Percentiles rank a stretch among this genome's conserved stretches.
phyloP scores from a whole-genome alignment of 176 grass and related monocot genomes.

The Canna indica region DNA sequence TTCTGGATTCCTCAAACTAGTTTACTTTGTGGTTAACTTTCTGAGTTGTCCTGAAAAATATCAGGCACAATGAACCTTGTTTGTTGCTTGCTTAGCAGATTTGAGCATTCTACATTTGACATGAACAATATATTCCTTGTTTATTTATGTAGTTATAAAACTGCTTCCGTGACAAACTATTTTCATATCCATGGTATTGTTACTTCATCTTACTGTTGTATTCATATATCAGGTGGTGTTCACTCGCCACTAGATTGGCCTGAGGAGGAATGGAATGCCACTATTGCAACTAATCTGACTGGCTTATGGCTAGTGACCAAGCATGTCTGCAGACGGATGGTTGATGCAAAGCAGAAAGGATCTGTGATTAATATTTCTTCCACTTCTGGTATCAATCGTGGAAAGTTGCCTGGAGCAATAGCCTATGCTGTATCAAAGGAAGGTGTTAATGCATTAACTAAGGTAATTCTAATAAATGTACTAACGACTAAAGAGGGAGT shows the following conservation, averaged over 20 bases:
- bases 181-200: neutral
- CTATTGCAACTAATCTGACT: constrained; percentile 74
- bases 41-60: too few relatives aligned
- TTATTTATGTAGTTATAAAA: neutral
- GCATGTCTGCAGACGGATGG: constrained; percentile 61
- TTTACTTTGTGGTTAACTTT: too few relatives aligned
- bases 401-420: constrained; percentile 53
- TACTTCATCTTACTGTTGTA: neutral
- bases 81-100: too few relatives aligned
- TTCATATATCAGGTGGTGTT: constrained; percentile 39
- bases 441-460: constrained; percentile 54
- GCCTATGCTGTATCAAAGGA: constrained; percentile 60
- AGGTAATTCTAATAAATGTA: constrained; percentile 29
- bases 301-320: constrained; percentile 71
- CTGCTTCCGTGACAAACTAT: neutral
- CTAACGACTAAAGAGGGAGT: too few relatives aligned
- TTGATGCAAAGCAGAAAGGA: constrained; percentile 38
- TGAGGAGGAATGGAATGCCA: constrained; percentile 51
- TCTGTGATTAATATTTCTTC: constrained; percentile 82
- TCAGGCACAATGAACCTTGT: too few relatives aligned
- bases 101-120: too few relatives aligned
- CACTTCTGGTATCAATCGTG: constrained; percentile 48
- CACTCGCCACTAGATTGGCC: constrained; percentile 70
- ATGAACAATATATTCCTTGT: neutral
- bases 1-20: neutral